Evolutionary conservation across 495 filamentous ascomycete species (phyloP).

Genomic region (Hypoxylon subgilvum): DNA sequence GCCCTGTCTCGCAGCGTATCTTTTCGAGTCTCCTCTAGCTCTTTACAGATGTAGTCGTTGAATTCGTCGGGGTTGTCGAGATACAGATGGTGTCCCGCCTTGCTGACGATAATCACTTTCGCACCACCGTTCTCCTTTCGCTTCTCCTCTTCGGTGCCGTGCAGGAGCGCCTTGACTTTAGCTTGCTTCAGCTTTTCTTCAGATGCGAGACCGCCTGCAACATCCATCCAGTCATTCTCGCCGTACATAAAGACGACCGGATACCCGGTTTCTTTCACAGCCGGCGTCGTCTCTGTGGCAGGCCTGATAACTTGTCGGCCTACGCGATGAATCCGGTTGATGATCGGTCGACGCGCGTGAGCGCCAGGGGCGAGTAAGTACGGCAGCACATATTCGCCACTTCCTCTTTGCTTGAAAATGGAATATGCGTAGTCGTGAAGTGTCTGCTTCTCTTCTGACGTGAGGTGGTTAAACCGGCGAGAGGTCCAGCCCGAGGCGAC

Average conservation of each 20-base stretch:
- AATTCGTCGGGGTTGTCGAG: slow-evolving; percentile 90
- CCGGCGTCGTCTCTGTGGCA: slow-evolving; percentile 43
- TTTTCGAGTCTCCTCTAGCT: slow-evolving; percentile 72
- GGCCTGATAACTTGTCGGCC: slow-evolving; percentile 66
- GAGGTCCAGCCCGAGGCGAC: slow-evolving; percentile 95
- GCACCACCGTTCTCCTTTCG: slow-evolving; percentile 74
- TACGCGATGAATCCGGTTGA: slow-evolving; percentile 84
- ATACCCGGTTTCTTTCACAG: slow-evolving; percentile 69
- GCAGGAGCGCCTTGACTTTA: slow-evolving; percentile 59
- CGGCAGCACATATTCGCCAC: slow-evolving; percentile 90
- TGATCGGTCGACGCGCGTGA: slow-evolving; percentile 85
- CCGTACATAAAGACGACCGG: slow-evolving; percentile 95
- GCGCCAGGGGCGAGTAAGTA: slow-evolving; percentile 94
- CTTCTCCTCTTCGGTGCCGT: slow-evolving; percentile 71
- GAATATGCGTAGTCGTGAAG: slow-evolving; percentile 92
- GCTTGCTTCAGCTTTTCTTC: slow-evolving; percentile 79
- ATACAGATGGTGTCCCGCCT: slow-evolving; percentile 92
- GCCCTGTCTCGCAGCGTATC: slow-evolving; percentile 23
- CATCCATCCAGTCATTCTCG: slow-evolving; percentile 98
- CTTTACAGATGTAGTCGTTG: slow-evolving; percentile 73
- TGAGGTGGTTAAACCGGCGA: slow-evolving; percentile 87
- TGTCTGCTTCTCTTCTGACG: slow-evolving; percentile 77
- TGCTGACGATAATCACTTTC: slow-evolving; percentile 81
- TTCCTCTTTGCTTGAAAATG: slow-evolving; percentile 91
- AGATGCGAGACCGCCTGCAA: slow-evolving; percentile 80